These are phyloP conservation scores for Alternaria alternata DNA, from an alignment of 2,329 filamentous ascomycete species.

Conservation along the genomic window DNA sequence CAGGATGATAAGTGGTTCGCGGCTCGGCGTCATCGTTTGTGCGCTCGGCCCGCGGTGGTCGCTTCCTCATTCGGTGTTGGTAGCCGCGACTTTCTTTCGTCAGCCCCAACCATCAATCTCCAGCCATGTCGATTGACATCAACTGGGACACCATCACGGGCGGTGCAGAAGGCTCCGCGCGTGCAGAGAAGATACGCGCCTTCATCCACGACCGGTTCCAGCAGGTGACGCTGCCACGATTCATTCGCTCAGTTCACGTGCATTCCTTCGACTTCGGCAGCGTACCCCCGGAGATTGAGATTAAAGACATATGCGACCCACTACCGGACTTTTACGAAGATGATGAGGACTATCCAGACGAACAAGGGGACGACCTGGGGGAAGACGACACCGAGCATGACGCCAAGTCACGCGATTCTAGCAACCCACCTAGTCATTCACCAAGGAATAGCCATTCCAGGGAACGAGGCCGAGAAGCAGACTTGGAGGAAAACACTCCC, in stretches of 20 bases:
- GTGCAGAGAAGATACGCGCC: constrained; percentile 85
- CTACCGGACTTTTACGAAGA: constrained; percentile 96
- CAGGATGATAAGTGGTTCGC: constrained; percentile 25
- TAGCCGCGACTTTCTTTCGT: constrained; percentile 28
- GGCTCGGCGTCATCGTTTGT: constrained; percentile 24
- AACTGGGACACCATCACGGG: constrained; percentile 94
- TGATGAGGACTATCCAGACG: constrained; percentile 69
- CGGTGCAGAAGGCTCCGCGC: constrained; percentile 83
- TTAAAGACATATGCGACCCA: constrained; percentile 97
- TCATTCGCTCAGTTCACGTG: constrained; percentile 95
- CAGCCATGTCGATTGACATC: constrained; percentile 91
- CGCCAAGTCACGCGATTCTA: constrained; percentile 33
- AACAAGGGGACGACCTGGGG: constrained; percentile 55
- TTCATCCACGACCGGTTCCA: constrained; percentile 98
- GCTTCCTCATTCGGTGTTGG: constrained; percentile 30
- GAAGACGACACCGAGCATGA: constrained; percentile 43
- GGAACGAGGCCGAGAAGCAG: constrained; percentile 30
- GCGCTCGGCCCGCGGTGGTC: constrained; percentile 29
- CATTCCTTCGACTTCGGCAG: constrained; percentile 93
- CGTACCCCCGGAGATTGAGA: constrained; percentile 82
- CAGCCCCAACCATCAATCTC: constrained; percentile 34
- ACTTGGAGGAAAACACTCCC: constrained; percentile 25
- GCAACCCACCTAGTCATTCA: constrained; percentile 42
- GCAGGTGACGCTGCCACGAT: constrained; percentile 85
- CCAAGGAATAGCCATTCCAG: constrained; percentile 41